Evolutionary conservation across 495 filamentous ascomycete species (phyloP).

Genomic region (Saxophila tyrrhenica): DNA sequence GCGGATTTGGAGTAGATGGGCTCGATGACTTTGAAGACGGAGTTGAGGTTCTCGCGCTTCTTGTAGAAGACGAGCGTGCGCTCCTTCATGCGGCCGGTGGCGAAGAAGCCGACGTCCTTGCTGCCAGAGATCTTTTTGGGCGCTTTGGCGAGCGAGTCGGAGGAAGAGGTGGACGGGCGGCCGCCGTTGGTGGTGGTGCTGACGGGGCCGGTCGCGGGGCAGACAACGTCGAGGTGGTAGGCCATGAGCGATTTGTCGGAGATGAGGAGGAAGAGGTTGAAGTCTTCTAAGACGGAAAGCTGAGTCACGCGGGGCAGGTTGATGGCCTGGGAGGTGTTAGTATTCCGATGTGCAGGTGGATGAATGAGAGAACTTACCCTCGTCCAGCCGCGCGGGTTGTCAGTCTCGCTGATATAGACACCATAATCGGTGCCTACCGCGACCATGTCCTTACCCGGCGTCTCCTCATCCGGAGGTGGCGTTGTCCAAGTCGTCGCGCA

Average conservation of each 20-base stretch:
- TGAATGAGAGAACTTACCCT: slow-evolving; percentile 45
- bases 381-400: slow-evolving; percentile 79
- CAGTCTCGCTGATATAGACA: slow-evolving; percentile 74
- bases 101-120: slow-evolving; percentile 91
- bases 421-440: slow-evolving; percentile 93
- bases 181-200: slow-evolving; percentile 40
- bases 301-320: slow-evolving; percentile 69
- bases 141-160: slow-evolving; percentile 57
- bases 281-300: slow-evolving; percentile 89
- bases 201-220: slow-evolving; percentile 58
- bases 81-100: slow-evolving; percentile 92
- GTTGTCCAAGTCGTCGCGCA: slow-evolving; percentile 83
- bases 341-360: background rate
- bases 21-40: slow-evolving; percentile 87
- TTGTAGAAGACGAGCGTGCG: slow-evolving; percentile 91
- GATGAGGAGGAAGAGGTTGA: slow-evolving; percentile 80
- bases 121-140: slow-evolving; percentile 82
- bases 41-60: slow-evolving; percentile 80
- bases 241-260: slow-evolving; percentile 85
- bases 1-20: slow-evolving; percentile 82
- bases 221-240: slow-evolving; percentile 84
- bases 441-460: slow-evolving; percentile 68
- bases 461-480: slow-evolving; percentile 49
- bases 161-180: slow-evolving; percentile 24
- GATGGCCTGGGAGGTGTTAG: slow-evolving; percentile 48